These are phyloP conservation scores for Zygosaccharomyces gambellarensis DNA, from an alignment of 805 yeast species.

Conservation along the genomic window DNA sequence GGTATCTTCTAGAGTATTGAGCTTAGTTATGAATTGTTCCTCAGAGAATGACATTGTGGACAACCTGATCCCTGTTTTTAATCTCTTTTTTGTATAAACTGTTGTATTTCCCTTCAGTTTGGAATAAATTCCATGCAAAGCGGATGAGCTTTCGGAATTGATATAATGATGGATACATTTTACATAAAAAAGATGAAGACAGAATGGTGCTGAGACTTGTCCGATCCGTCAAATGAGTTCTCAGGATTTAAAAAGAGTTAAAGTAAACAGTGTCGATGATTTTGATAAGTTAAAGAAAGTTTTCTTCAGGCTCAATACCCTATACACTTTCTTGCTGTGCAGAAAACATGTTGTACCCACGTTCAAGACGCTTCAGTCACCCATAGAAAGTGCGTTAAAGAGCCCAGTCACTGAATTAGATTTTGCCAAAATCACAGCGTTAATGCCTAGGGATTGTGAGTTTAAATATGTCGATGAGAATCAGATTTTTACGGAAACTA, in stretches of 20 bases:
- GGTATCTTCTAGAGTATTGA: slow-evolving; percentile 30
- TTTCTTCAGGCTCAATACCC: slow-evolving; percentile 52
- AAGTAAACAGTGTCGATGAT: slow-evolving; percentile 20
- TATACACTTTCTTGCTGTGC: slow-evolving; percentile 57
- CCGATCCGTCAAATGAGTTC: not conserved
- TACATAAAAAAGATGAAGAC: too few relatives aligned
- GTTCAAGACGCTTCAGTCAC: slow-evolving; percentile 46
- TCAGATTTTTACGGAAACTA: slow-evolving; percentile 43
- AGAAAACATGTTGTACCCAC: slow-evolving; percentile 58
- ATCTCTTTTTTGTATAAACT: not conserved
- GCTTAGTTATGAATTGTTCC: slow-evolving; percentile 26
- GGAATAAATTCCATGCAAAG: not conserved
- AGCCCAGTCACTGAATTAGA: slow-evolving; percentile 47
- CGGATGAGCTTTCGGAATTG: not conserved
- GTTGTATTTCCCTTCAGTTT: slow-evolving; percentile 2
- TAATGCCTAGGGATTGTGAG: slow-evolving; percentile 65
- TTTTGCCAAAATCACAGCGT: slow-evolving; percentile 54
- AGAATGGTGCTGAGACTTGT: too few relatives aligned
- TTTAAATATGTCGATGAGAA: slow-evolving; percentile 78
- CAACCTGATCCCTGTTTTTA: not conserved
- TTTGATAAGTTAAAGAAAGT: slow-evolving; percentile 43
- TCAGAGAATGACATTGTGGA: slow-evolving; percentile 26
- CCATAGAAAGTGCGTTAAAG: slow-evolving; percentile 48
- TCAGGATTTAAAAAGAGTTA: slow-evolving; percentile 11
- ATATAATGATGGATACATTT: not conserved